These are phyloP conservation scores for Phytopythium mirpurense DNA, from an alignment of 352 stramenopile genomes.

Conservation along the genomic window DNA sequence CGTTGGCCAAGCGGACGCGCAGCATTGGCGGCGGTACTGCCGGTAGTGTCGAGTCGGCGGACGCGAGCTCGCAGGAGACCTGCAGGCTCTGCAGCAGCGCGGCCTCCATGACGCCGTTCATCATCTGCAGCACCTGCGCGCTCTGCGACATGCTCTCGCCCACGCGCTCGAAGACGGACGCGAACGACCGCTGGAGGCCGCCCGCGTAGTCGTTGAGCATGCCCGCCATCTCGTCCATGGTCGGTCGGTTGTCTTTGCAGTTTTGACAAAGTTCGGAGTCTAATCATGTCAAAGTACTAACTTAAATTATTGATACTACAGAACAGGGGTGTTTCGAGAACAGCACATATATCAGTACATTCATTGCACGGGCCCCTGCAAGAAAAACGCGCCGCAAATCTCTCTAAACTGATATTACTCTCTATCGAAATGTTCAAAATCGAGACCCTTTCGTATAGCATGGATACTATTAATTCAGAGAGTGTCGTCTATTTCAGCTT, in stretches of 20 bases:
- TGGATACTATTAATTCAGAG: conserved; percentile 1
- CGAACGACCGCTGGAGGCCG: conserved; percentile 69
- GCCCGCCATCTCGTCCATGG: conserved; percentile 66
- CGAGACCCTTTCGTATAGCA: background rate
- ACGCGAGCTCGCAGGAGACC: conserved; percentile 21
- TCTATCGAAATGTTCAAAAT: too few relatives aligned
- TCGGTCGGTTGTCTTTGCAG: too few relatives aligned
- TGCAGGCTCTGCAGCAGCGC: conserved; percentile 65
- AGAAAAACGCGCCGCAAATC: too few relatives aligned
- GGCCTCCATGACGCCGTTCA: conserved; percentile 80
- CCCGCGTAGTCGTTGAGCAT: conserved; percentile 56
- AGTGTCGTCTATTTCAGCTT: too few relatives aligned
- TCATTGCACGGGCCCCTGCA: too few relatives aligned
- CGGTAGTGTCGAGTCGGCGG: background rate
- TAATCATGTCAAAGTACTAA: too few relatives aligned
- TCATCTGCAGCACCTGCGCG: conserved; percentile 73
- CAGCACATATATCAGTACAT: too few relatives aligned
- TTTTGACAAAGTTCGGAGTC: too few relatives aligned
- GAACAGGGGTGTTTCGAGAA: too few relatives aligned
- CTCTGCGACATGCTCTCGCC: conserved; percentile 63
- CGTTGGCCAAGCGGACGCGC: conserved; percentile 37
- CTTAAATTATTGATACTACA: too few relatives aligned
- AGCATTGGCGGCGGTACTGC: conserved; percentile 12
- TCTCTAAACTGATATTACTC: too few relatives aligned
- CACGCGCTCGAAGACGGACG: conserved; percentile 60